Percentiles rank a stretch among this genome's conserved stretches.
These are phyloP conservation scores for Didymella keratinophila DNA, from an alignment of 2,329 filamentous ascomycete species.

Conservation along the genomic window DNA sequence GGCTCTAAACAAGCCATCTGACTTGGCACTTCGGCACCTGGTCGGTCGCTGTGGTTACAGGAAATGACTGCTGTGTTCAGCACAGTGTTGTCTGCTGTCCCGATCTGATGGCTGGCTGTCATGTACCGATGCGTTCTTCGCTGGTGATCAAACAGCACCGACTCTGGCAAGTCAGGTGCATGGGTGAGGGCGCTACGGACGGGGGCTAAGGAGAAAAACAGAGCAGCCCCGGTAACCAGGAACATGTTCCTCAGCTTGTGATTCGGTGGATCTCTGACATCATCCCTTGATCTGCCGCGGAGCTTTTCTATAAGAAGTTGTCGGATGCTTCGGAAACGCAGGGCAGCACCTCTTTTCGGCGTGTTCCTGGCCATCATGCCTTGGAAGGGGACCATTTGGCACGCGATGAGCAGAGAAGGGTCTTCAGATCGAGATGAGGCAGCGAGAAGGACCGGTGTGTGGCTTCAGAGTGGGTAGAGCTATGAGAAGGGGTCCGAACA, in stretches of 20 bases:
- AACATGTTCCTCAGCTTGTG: conserved; percentile 3
- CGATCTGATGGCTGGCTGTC: conserved; percentile 3
- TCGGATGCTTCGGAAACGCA: conserved; percentile 15
- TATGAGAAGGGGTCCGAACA: conserved; percentile 9
- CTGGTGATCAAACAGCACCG: conserved; percentile 2
- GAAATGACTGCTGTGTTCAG: conserved; percentile 10
- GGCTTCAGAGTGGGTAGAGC: conserved; percentile 7
- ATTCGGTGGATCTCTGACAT: conserved; percentile 12
- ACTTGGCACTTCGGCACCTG: not conserved
- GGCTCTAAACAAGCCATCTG: not conserved
- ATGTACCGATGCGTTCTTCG: conserved; percentile 1
- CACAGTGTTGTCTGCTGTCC: conserved; percentile 3
- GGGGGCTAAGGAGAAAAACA: not conserved
- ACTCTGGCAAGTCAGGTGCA: not conserved
- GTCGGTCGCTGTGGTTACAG: conserved; percentile 9
- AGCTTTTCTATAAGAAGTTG: not conserved
- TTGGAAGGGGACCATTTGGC: not conserved
- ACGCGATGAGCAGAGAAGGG: conserved; percentile 9
- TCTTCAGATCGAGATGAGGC: conserved; percentile 11
- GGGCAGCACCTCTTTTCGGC: conserved; percentile 14
- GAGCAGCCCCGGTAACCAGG: conserved; percentile 3
- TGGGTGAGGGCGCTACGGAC: conserved; percentile 3
- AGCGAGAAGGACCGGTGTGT: conserved; percentile 11
- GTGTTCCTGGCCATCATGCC: conserved; percentile 16
- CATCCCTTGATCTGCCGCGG: conserved; percentile 10